These are phyloP conservation scores for Picochlorum sp. DNA, from an alignment of 139 green algal genomes.

Conservation along the genomic window DNA sequence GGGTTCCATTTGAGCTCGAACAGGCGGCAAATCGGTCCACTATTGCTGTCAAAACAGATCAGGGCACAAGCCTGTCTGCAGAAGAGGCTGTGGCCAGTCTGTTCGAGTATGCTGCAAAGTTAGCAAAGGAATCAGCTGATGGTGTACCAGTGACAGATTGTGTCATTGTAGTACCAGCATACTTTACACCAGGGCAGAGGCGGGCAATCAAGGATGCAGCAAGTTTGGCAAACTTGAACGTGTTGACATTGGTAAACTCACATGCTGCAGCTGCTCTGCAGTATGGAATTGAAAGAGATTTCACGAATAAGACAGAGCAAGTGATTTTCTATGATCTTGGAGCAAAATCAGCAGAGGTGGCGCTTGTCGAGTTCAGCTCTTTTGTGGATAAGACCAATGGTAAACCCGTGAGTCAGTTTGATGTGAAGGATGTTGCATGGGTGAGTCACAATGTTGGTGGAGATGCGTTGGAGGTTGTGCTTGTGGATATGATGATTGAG, in stretches of 20 bases:
- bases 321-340: conserved; percentile 94
- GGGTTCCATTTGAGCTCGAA: conserved; percentile 64
- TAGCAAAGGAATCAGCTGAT: conserved; percentile 62
- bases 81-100: conserved; percentile 88
- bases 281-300: conserved; percentile 93
- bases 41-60: conserved; percentile 32
- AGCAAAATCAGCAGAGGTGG: conserved; percentile 55
- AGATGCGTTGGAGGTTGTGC: conserved; percentile 69
- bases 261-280: conserved; percentile 92
- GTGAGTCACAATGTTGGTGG: conserved; percentile 62
- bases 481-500: conserved; percentile 84
- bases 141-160: conserved; percentile 60
- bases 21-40: conserved; percentile 38
- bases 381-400: conserved; percentile 22
- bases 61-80: conserved; percentile 31
- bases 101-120: conserved; percentile 74
- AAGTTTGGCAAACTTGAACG: conserved; percentile 61
- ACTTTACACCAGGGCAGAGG: conserved; percentile 74
- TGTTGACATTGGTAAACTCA: conserved; percentile 82
- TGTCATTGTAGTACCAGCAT: conserved; percentile 82
- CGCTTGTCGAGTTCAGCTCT: conserved; percentile 75
- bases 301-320: conserved; percentile 63
- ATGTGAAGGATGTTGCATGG: conserved; percentile 86
- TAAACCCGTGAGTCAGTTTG: conserved; percentile 66
- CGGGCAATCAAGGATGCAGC: conserved; percentile 75